These are phyloP conservation scores for Lathyrus oleraceus DNA, from an alignment of 306 rosid species.

Conservation along the genomic window DNA sequence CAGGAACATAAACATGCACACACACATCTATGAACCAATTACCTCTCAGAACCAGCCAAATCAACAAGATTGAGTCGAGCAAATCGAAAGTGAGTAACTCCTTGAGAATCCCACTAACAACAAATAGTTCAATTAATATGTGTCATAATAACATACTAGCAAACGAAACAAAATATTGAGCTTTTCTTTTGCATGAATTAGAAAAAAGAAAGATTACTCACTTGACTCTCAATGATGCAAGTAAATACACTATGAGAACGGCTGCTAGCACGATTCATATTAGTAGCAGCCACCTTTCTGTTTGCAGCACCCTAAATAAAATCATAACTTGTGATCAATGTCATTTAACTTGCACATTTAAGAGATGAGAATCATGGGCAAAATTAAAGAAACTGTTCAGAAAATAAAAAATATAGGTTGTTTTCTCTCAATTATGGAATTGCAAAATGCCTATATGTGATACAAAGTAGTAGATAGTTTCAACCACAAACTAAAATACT, in stretches of 20 bases:
- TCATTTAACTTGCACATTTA: constrained; percentile 5
- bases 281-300: constrained; percentile 97
- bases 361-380: not conserved
- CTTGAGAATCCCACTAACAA: constrained; percentile 96
- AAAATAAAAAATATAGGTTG: not conserved
- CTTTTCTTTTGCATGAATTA: constrained; percentile 15
- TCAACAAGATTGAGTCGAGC: constrained; percentile 97
- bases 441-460: constrained; percentile 2
- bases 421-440: constrained; percentile 20
- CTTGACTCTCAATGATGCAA: constrained; percentile 92
- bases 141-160: constrained; percentile 20
- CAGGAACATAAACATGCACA: constrained; percentile 5
- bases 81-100: constrained; percentile 87
- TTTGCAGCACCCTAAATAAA: constrained; percentile 78
- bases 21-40: constrained; percentile 25
- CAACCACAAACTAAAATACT: not conserved
- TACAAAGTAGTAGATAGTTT: not conserved
- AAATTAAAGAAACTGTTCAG: constrained; percentile 9
- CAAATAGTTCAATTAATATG: constrained; percentile 23
- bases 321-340: constrained; percentile 32
- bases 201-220: constrained; percentile 36
- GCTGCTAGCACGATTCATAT: constrained; percentile 97
- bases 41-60: constrained; percentile 99
- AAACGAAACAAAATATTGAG: constrained; percentile 21
- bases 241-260: constrained; percentile 99